Percentiles rank a stretch among this genome's conserved stretches.
Conservation (phyloP, 768 basidiomycete genomes). For the Russula sp. region DNA sequence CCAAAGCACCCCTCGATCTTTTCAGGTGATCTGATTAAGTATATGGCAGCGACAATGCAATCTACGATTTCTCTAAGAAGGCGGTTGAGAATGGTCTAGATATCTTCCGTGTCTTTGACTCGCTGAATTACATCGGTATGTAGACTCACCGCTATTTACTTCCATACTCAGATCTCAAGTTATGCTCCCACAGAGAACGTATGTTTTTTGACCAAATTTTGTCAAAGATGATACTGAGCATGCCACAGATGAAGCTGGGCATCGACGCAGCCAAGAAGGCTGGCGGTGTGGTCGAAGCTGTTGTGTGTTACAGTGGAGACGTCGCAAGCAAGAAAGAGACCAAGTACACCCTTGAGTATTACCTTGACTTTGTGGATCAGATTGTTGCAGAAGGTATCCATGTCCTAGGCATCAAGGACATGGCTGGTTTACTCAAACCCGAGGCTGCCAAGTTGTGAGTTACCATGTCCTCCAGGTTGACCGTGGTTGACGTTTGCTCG, state of each 20-base stretch:
- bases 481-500: slow-evolving; percentile 1
- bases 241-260: slow-evolving; percentile 81
- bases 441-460: slow-evolving; percentile 83
- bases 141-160: slow-evolving; percentile 9
- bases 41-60: slow-evolving; percentile 79
- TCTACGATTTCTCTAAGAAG: slow-evolving; percentile 99
- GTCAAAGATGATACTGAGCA: not conserved
- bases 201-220: slow-evolving; percentile 24
- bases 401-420: slow-evolving; percentile 96
- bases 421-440: slow-evolving; percentile 96
- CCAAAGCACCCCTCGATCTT: slow-evolving; percentile 45
- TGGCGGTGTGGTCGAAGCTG: slow-evolving; percentile 95
- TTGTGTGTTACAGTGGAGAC: slow-evolving; percentile 98
- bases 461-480: slow-evolving; percentile 1
- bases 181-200: slow-evolving; percentile 54
- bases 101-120: slow-evolving; percentile 99
- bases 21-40: not conserved
- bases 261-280: slow-evolving; percentile 99
- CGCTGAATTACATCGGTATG: slow-evolving; percentile 94
- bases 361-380: slow-evolving; percentile 90
- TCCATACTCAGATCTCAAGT: not conserved
- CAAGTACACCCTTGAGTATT: slow-evolving; percentile 97
- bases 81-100: slow-evolving; percentile 99
- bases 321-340: slow-evolving; percentile 90
- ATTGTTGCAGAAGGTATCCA: slow-evolving; percentile 94